Evolutionary conservation across 202 grass and related monocot species (phyloP), one percentile per base, ranked within the genome.

Genomic region (Dendrocalamus latiflorus): DNA sequence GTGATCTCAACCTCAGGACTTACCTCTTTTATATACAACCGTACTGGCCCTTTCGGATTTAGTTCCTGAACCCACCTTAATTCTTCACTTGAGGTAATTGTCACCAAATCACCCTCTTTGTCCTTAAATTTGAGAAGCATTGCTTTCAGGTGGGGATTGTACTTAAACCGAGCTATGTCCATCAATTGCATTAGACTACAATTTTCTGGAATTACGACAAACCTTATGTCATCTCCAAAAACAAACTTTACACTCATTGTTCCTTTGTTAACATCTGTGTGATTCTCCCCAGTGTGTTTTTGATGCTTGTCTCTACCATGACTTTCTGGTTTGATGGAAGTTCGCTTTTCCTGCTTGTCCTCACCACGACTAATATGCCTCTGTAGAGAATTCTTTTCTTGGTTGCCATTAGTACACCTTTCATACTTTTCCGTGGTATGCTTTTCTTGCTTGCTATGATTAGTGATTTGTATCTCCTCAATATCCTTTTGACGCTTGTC

Each of bases 111-210:
- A 54, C 86, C 90, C 77, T 97, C 94, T 81, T 44, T 91, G 58
- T 97, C 94, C 84, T 84, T 97, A 47, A 89, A 97, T 51, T 97
- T 97, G 13, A 97, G 84, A 54, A 94, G 84, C 54, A 91, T 53
- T 8, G 90, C 77, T 39, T 94, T 97, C 39, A 93, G 79, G 28
- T 84, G 67, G 3, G 94, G 92, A 84, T 75, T 86, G 70, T 86
- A 97, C 80, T 91, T 97, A 5, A 83, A 86, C 21, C 87, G 81
- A 68, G 92, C 91, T 45, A 82, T 88, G 59, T 91, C 94, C 63
- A 74, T 86, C 54, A 97, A 60, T 25, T 91, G 91, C 38, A 90
- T 53, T 37, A 93, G 74, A 49, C 75, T 91, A 37, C 85, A 93
- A 24, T 84, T 90, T 63, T 85, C 78, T 18, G 87, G 94, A 39